Evolutionary conservation across 2,329 filamentous ascomycete species (phyloP), one percentile per base, ranked within the genome.

Genomic region (Stagonosporopsis vannaccii): DNA sequence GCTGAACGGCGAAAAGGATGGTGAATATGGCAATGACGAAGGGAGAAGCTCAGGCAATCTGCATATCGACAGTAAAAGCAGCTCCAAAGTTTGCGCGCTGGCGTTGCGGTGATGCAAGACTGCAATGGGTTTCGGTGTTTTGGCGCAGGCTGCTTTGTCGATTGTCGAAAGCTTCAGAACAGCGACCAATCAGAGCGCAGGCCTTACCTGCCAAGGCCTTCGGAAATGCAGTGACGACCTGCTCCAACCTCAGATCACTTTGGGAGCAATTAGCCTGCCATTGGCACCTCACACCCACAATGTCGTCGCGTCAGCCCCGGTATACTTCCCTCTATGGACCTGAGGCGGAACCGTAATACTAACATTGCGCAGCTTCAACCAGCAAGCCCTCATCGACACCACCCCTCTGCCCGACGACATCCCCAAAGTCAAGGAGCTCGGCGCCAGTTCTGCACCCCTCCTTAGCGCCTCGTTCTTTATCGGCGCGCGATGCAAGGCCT

Each of bases 401-500:
- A 97, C 95, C 68, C 94, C 95, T 73, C 90, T 99, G 74, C 95
- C 95, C 66, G 88, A 91, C 75, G 85, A 89, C 73, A 92, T 99
- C 78, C 95, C 95, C 72, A 88, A 91, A 75, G 95, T 99, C 78
- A 86, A 91, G 79, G 95, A 99, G 81, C 87, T 99, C 67, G 95
- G 95, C 73, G 87, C 92, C 74, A 96, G 89, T 73, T 98, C 94
- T 55, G 95, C 93, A 35, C 95, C 95, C 51, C 85, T 99, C 40
- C 83, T 96, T 58, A 96, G 91, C 64, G 95, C 95, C 28, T 88
- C 92, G 48, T 99, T 91, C 85, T 99, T 98, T 79, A 99, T 99
- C 76, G 95, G 95, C 62, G 93, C 92, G 66, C 89, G 94, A 75
- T 99, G 95, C 88, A 90, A 86, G 77, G 84, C 90, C 55, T 99